Base-by-base conservation (phyloP, 805 yeast species). In the Nakazawaea holstii region DNA sequence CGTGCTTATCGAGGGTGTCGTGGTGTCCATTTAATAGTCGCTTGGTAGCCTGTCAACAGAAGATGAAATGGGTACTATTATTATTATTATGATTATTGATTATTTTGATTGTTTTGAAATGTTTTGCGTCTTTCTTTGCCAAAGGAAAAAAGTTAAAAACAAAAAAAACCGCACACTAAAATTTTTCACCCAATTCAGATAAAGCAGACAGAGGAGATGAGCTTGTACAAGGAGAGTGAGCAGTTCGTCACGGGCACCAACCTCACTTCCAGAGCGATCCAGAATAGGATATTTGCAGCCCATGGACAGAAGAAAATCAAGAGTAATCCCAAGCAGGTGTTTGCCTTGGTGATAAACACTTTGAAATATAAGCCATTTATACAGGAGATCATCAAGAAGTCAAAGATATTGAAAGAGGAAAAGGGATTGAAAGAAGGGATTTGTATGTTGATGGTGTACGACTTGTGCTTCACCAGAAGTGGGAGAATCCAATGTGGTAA, bases 401-500 rank as follows among this genome's bases (percentile, higher is more conserved):
- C 95, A 6, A 80, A 80, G 55, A 65, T 94, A n/a, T 67, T 86
- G 53, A 69, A 75, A 33, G 69, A 67, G 35, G 80, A 79, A 31
- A 74, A 72, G 48, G 62, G 66, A 43, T 47, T 62, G 31, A 74
- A 73, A 49, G 58, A 85, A 45, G 67, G 72, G 13, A 63, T 86
- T 41, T 78, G 86, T 2, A 52, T 82, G 45, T 68, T 92, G 8
- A 65, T 92, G 64, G 84, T 84, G 1, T 95, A 92, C 59, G 99
- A 92, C 66, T 69, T 89, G 45, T 63, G 91, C 6, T 74, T 94
- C 49, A 76, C 92, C 6, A 77, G 80, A 53, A 73, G 80, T 27
- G 94, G 95, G 9, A 69, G 97, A 52, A 84, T 92, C 50, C 95
- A 89, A 60, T 84, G 89, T 73, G 95, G 95, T 6, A 91, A 90